Percentiles rank a stretch among this genome's conserved stretches.
Evolutionary conservation across 2,329 filamentous ascomycete species (phyloP).

Genomic region (Diaporthe eres): DNA sequence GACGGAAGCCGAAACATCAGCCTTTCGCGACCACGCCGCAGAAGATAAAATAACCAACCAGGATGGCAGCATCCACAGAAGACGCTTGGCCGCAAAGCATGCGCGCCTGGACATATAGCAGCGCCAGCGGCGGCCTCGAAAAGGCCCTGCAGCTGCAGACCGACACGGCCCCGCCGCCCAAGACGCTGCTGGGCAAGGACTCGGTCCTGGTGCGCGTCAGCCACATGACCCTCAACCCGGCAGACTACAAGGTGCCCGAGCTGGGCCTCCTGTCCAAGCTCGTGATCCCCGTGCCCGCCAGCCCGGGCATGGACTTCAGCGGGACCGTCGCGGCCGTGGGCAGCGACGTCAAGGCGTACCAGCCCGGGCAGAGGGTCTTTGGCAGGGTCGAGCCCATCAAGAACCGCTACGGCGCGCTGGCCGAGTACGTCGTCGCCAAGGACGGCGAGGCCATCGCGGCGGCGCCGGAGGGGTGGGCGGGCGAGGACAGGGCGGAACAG

Average conservation of each 20-base stretch:
- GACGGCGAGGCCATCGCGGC: conserved; percentile 49
- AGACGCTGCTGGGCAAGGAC: conserved; percentile 52
- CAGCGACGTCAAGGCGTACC: conserved; percentile 49
- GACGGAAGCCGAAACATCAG: background rate
- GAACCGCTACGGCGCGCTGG: conserved; percentile 50
- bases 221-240: conserved; percentile 70
- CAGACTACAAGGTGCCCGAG: conserved; percentile 75
- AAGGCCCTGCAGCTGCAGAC: conserved; percentile 65
- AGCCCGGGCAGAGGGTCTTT: conserved; percentile 60
- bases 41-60: background rate
- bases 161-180: conserved; percentile 57
- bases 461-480: conserved; percentile 59
- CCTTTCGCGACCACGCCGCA: background rate
- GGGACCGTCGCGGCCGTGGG: conserved; percentile 58
- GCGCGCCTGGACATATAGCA: conserved; percentile 71
- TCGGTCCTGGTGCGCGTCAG: conserved; percentile 70
- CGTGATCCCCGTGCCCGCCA: conserved; percentile 57
- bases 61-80: conserved; percentile 29
- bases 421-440: conserved; percentile 54
- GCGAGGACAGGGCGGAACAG: conserved; percentile 48
- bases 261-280: conserved; percentile 56
- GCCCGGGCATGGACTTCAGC: conserved; percentile 65
- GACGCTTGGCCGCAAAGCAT: conserved; percentile 54
- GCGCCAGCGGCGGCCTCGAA: conserved; percentile 62
- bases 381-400: conserved; percentile 51